Evolutionary conservation across 768 basidiomycete species (phyloP).

Genomic region (Lactifluus hygrophoroides): DNA sequence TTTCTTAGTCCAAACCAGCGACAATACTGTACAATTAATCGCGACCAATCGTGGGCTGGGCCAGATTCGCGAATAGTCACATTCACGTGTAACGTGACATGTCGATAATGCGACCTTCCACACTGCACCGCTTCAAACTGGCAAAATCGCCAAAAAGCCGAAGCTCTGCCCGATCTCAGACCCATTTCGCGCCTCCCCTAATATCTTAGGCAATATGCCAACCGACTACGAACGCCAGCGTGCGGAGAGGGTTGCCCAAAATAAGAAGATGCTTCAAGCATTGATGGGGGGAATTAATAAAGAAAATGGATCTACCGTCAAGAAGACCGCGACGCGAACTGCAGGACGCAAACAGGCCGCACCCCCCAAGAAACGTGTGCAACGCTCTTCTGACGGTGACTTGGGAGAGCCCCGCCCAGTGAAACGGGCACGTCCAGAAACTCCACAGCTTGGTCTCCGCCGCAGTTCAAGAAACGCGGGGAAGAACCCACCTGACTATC

Average conservation of each 20-base stretch:
- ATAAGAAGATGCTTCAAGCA: not conserved
- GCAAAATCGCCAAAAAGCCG: too few species aligned
- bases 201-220: slow-evolving; percentile 12
- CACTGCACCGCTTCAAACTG: too few species aligned
- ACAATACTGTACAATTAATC: not conserved
- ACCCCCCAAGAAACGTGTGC: not conserved
- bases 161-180: not conserved
- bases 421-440: slow-evolving; percentile 3
- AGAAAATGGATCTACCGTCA: not conserved
- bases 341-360: not conserved
- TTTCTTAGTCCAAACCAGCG: not conserved
- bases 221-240: slow-evolving; percentile 13
- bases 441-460: slow-evolving; percentile 32
- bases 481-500: slow-evolving; percentile 45
- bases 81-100: slow-evolving; percentile 10
- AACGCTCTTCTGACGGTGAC: not conserved
- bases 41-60: too few species aligned
- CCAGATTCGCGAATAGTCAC: slow-evolving; percentile 8
- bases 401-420: not conserved
- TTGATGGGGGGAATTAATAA: not conserved
- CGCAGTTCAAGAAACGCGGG: slow-evolving; percentile 61
- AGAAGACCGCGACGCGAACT: not conserved
- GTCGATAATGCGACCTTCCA: not conserved
- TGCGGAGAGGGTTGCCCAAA: not conserved
- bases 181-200: too few species aligned